Conservation (phyloP, 2,329 filamentous ascomycete genomes). For the Talaromyces funiculosus region DNA sequence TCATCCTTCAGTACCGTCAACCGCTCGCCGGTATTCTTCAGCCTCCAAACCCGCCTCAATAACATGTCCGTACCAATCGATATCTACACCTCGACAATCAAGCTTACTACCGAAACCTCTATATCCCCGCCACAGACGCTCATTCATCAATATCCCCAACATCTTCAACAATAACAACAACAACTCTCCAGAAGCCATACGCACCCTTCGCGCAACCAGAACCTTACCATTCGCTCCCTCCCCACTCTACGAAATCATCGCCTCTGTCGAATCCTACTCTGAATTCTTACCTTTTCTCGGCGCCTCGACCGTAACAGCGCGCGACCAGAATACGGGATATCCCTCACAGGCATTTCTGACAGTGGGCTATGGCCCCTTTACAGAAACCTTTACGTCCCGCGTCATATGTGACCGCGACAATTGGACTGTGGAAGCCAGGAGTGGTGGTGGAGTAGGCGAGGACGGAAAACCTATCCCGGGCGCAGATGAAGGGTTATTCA, state of each 20-base stretch:
- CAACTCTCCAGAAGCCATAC: conserved; percentile 42
- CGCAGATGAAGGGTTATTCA: conserved; percentile 45
- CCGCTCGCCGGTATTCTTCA: background rate
- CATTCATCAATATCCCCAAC: conserved; percentile 13
- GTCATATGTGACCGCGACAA: conserved; percentile 68
- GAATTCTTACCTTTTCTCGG: conserved; percentile 90
- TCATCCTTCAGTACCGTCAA: background rate
- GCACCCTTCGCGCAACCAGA: conserved; percentile 66
- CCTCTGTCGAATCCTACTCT: conserved; percentile 79
- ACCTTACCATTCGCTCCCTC: conserved; percentile 67
- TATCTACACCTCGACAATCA: background rate
- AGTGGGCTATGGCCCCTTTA: conserved; percentile 77
- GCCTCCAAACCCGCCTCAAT: background rate
- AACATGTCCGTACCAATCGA: background rate
- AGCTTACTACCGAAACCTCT: background rate
- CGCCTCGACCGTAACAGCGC: conserved; percentile 68
- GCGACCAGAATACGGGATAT: conserved; percentile 49
- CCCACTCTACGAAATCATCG: conserved; percentile 76
- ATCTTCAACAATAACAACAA: conserved; percentile 18
- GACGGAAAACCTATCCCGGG: conserved; percentile 53
- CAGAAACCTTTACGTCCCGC: conserved; percentile 74
- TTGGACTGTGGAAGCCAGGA: conserved; percentile 65
- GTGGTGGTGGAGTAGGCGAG: conserved; percentile 45
- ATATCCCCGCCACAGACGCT: background rate
- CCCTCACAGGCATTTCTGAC: conserved; percentile 73